A percentile compares a stretch with the other conserved stretches of the same genome.
Conservation (phyloP, 345 rosid genomes). For the Nephelium lappaceum region DNA sequence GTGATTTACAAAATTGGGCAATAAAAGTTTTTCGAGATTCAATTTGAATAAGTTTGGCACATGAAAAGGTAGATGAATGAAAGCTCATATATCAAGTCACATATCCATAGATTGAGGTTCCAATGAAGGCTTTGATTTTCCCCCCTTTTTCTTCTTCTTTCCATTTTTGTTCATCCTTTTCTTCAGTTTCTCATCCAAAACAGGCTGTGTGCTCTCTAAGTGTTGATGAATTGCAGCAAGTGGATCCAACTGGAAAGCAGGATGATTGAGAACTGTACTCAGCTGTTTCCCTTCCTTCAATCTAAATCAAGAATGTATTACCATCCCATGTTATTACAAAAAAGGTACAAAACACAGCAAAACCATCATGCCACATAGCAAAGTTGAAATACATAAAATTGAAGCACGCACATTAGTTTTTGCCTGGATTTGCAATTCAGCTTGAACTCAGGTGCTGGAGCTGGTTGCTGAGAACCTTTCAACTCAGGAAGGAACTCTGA, state of each 20-base stretch:
- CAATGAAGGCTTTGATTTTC: slow-evolving; percentile 35
- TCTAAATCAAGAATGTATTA: slow-evolving; percentile 38
- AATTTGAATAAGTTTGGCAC: background rate
- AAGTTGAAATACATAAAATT: background rate
- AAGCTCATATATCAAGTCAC: slow-evolving; percentile 21
- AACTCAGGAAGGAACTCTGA: slow-evolving; percentile 81
- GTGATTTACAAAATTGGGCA: background rate
- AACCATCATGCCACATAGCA: background rate
- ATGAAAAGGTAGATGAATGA: background rate
- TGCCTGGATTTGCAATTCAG: slow-evolving; percentile 73
- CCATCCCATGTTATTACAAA: slow-evolving; percentile 8
- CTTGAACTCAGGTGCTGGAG: slow-evolving; percentile 48
- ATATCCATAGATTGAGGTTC: slow-evolving; percentile 46
- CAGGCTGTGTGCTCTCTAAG: slow-evolving; percentile 65
- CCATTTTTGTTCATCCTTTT: slow-evolving; percentile 49
- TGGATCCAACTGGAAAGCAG: slow-evolving; percentile 72
- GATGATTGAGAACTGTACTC: slow-evolving; percentile 65
- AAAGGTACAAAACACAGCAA: background rate
- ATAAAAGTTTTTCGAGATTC: background rate
- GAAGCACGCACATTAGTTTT: slow-evolving; percentile 55
- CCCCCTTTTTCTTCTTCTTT: slow-evolving; percentile 52
- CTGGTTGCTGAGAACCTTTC: slow-evolving; percentile 38
- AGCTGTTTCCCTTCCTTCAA: slow-evolving; percentile 65
- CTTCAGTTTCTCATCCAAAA: slow-evolving; percentile 58
- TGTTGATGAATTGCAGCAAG: slow-evolving; percentile 73